These are phyloP conservation scores for Alternaria brassicae DNA, from an alignment of 2,329 filamentous ascomycete genomes.

Conservation along the genomic window DNA sequence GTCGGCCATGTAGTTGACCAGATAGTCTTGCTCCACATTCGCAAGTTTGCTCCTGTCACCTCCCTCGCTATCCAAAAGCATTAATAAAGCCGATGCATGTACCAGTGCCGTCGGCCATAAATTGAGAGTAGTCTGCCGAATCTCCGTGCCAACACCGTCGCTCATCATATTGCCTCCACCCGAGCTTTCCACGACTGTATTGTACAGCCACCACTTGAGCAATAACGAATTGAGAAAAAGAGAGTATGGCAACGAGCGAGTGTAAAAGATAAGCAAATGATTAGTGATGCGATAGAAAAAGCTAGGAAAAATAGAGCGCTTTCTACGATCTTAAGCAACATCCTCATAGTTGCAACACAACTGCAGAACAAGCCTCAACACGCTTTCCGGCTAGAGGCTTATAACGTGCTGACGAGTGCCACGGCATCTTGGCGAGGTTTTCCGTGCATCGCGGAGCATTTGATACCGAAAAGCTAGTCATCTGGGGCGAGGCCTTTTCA, in stretches of 20 bases:
- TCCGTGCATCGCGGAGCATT: background rate
- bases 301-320: background rate
- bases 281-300: background rate
- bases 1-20: background rate
- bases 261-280: background rate
- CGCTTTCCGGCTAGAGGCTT: background rate
- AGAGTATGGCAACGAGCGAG: background rate
- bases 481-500: background rate
- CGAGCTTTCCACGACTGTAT: slow-evolving; percentile 10
- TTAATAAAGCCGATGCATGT: background rate
- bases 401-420: background rate
- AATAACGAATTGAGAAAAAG: slow-evolving; percentile 7
- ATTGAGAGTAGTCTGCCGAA: slow-evolving; percentile 16
- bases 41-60: background rate
- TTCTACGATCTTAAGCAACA: background rate
- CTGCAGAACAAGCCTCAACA: background rate
- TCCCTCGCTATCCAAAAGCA: background rate
- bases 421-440: background rate
- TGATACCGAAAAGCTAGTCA: background rate
- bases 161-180: slow-evolving; percentile 12
- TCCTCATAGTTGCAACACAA: background rate
- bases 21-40: background rate
- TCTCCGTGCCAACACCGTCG: slow-evolving; percentile 14
- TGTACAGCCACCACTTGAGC: slow-evolving; percentile 23
- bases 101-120: slow-evolving; percentile 1